Evolutionary conservation across 805 yeast species (phyloP), one percentile per base, ranked within the genome.

Genomic region (Metschnikowia colocasiae): DNA sequence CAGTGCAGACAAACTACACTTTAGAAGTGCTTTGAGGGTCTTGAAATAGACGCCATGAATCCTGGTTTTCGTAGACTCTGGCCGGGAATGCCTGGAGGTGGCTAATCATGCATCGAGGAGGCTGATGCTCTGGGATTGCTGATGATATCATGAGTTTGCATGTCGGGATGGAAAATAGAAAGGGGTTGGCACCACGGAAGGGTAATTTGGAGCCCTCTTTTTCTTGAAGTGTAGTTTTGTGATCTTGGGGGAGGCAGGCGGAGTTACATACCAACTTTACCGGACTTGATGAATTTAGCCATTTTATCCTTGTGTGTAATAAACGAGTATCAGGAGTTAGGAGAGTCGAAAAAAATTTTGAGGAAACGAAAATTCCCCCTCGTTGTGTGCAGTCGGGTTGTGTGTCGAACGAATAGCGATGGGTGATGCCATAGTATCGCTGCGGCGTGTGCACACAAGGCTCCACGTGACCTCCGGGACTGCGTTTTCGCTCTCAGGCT

Each of bases 231-330:
- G 36, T 30, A 40, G 30, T 15, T 16, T 31, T n/a, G n/a, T 23
- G 25, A 10, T 27, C 4, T 10, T 16, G 23, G 30, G 16, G 42
- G 26, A 20, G 5, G 18, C 12, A 20, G 20, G 10, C 30, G 18
- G 42, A 32, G 44, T 47, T 79, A 84, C 94, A 75, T 84, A 85
- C 92, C 97, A 85, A 92, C 98, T 87, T 87, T 90, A 84, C 97
- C 97, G 76, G 98, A 87, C 83, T 92, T 94, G 80, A 94, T 85
- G 86, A 94, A 92, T 81, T 94, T 94, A 81, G 96, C 96, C 97
- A 90, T 91, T 79, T 71, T 74, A 61, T 48, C 60, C 61, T 63
- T 63, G 56, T 59, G 65, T 57, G 53, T 54, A 44, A 50, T 49
- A 51, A 50, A 46, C 47, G 50, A 49, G 49, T 40, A 31, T 32